Percentiles rank a stretch among this genome's conserved stretches.
These are phyloP conservation scores for Fusarium sulawesiense DNA, from an alignment of 2,329 filamentous ascomycete genomes.

Conservation along the genomic window DNA sequence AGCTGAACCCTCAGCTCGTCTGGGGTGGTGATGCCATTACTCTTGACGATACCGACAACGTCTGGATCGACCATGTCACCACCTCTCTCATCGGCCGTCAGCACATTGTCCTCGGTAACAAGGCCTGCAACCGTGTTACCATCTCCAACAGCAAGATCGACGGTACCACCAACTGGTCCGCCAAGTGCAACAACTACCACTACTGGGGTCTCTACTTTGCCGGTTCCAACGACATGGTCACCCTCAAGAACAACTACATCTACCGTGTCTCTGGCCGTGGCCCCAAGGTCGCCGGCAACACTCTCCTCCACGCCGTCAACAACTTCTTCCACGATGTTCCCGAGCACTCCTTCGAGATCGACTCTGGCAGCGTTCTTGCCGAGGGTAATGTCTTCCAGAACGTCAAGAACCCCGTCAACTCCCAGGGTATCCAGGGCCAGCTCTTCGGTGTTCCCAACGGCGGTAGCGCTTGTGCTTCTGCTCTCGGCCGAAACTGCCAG, in stretches of 20 bases:
- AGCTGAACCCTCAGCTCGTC: conserved; percentile 67
- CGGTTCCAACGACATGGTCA: conserved; percentile 66
- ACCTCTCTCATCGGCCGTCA: conserved; percentile 69
- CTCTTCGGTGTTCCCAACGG: conserved; percentile 50
- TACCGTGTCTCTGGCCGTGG: conserved; percentile 67
- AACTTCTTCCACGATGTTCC: conserved; percentile 69
- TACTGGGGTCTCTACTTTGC: conserved; percentile 71
- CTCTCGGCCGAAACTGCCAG: conserved; percentile 63
- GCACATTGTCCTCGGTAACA: conserved; percentile 68
- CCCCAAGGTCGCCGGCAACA: conserved; percentile 68
- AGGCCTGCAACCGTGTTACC: conserved; percentile 65
- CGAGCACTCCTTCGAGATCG: conserved; percentile 69
- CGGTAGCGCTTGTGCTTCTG: conserved; percentile 54
- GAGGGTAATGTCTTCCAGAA: conserved; percentile 71
- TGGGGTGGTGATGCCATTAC: conserved; percentile 71
- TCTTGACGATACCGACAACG: conserved; percentile 57
- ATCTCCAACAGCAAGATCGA: conserved; percentile 71
- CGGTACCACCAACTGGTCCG: conserved; percentile 64
- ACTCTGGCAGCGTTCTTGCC: conserved; percentile 59
- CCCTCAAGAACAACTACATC: conserved; percentile 70
- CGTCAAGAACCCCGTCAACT: conserved; percentile 57
- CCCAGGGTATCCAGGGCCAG: conserved; percentile 46
- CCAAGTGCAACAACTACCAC: conserved; percentile 68
- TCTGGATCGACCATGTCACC: conserved; percentile 67
- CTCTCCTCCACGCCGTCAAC: conserved; percentile 69